These are phyloP conservation scores for Penicillium sp. DNA, from an alignment of 2,329 filamentous ascomycete species.

Conservation along the genomic window DNA sequence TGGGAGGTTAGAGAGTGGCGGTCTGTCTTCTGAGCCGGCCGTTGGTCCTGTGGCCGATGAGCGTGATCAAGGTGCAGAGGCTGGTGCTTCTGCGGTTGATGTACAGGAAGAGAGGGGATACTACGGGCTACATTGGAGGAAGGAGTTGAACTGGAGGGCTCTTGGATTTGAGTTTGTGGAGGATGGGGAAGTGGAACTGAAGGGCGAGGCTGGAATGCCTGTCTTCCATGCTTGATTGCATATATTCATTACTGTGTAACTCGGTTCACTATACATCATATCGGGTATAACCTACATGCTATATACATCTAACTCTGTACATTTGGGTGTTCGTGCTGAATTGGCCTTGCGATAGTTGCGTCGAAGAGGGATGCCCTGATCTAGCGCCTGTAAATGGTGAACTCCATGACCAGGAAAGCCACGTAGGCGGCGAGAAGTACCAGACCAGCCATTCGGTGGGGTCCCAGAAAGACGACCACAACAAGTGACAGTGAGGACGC, in stretches of 20 bases:
- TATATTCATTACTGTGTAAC: not conserved
- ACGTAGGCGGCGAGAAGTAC: slow-evolving; percentile 35
- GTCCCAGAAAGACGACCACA: slow-evolving; percentile 19
- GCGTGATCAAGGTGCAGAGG: slow-evolving; percentile 15
- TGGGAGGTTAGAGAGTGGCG: slow-evolving; percentile 78
- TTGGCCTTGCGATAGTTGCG: not conserved
- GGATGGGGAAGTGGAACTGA: slow-evolving; percentile 2
- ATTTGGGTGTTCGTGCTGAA: not conserved
- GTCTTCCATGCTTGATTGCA: slow-evolving; percentile 7
- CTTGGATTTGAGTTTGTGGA: slow-evolving; percentile 50
- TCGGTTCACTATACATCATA: not conserved
- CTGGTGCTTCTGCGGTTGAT: not conserved
- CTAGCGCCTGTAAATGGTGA: slow-evolving; percentile 19
- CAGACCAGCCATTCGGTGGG: slow-evolving; percentile 19
- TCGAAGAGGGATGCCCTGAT: not conserved
- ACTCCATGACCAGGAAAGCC: slow-evolving; percentile 38
- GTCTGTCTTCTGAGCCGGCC: slow-evolving; percentile 70
- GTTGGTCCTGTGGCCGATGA: slow-evolving; percentile 15
- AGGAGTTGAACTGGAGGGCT: slow-evolving; percentile 54
- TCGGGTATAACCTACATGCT: not conserved
- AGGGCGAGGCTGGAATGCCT: not conserved
- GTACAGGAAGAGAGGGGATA: slow-evolving; percentile 23
- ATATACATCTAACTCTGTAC: not conserved
- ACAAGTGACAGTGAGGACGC: slow-evolving; percentile 17
- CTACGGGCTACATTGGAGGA: slow-evolving; percentile 65